Percentiles rank a stretch among this genome's conserved stretches.
phyloP scores from a whole-genome alignment of 2,329 filamentous ascomycete genomes.

The Davidsoniella neocaledoniae region DNA sequence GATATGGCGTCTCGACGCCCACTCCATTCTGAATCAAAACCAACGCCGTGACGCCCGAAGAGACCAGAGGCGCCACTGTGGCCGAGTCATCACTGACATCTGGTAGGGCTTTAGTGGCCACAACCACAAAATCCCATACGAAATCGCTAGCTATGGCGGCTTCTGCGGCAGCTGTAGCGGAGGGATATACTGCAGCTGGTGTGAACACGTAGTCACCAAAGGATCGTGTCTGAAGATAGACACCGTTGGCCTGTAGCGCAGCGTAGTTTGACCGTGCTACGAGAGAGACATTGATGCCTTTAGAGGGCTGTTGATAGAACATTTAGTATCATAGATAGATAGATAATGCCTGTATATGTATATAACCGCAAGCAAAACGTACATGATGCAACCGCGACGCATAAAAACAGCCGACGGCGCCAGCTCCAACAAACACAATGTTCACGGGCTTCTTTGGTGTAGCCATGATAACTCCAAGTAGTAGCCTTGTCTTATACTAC shows the following conservation, averaged over 20 bases:
- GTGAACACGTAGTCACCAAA: slow-evolving; percentile 52
- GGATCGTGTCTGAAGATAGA: slow-evolving; percentile 45
- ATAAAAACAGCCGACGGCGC: slow-evolving; percentile 58
- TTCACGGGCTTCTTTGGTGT: slow-evolving; percentile 21
- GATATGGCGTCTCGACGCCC: slow-evolving; percentile 52
- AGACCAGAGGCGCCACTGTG: slow-evolving; percentile 43
- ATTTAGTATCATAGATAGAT: not conserved
- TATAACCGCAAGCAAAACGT: slow-evolving; percentile 14
- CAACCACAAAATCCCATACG: slow-evolving; percentile 43
- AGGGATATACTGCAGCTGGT: slow-evolving; percentile 45
- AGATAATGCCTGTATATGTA: not conserved
- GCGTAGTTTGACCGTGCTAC: slow-evolving; percentile 60
- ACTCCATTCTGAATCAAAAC: slow-evolving; percentile 56
- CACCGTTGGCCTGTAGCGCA: slow-evolving; percentile 42
- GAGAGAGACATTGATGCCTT: slow-evolving; percentile 45
- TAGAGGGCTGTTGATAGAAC: slow-evolving; percentile 24
- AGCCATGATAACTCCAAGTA: not conserved
- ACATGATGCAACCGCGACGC: slow-evolving; percentile 49
- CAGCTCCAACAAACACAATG: slow-evolving; percentile 52
- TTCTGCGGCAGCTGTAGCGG: slow-evolving; percentile 35
- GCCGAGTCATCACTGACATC: slow-evolving; percentile 44
- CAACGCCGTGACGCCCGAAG: slow-evolving; percentile 33
- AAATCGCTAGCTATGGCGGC: slow-evolving; percentile 13
- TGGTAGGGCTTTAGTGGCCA: slow-evolving; percentile 54
- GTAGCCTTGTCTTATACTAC: not conserved